Evolutionary conservation across 345 rosid genomes (phyloP).

Genomic region (Citrus maxima): DNA sequence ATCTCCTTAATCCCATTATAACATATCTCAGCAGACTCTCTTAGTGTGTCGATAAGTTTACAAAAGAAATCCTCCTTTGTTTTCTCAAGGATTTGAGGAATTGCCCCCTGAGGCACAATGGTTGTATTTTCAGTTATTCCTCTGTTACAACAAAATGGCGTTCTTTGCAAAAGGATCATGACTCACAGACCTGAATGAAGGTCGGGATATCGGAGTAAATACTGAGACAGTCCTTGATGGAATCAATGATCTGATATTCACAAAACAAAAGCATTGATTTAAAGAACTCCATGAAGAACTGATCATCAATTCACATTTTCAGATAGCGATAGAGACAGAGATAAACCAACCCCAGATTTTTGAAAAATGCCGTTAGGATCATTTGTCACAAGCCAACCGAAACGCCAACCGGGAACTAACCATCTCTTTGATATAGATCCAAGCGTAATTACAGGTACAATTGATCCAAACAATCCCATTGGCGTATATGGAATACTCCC

Average conservation of each 20-base stretch:
- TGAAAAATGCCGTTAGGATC: constrained; percentile 54
- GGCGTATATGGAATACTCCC: constrained; percentile 59
- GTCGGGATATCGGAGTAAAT: constrained; percentile 42
- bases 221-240: constrained; percentile 19
- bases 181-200: constrained; percentile 45
- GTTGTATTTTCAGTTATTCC: background rate
- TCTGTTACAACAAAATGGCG: too few species aligned
- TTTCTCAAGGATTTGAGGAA: constrained; percentile 63
- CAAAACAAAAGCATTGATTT: background rate
- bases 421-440: constrained; percentile 77
- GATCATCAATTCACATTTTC: background rate
- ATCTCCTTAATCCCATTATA: constrained; percentile 52
- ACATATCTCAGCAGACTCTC: constrained; percentile 48
- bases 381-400: constrained; percentile 62
- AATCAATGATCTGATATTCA: constrained; percentile 23
- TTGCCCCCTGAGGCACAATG: constrained; percentile 48
- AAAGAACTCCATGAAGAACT: too few species aligned
- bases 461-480: constrained; percentile 60
- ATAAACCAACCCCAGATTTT: constrained; percentile 43
- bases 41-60: constrained; percentile 37
- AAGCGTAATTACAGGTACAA: constrained; percentile 55
- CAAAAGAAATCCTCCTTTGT: constrained; percentile 61
- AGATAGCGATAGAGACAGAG: background rate
- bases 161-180: background rate
- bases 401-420: constrained; percentile 83